These are phyloP conservation scores for Gaertneriomyces sp. DNA, from an alignment of 192 early-diverging fungal species.

Conservation along the genomic window DNA sequence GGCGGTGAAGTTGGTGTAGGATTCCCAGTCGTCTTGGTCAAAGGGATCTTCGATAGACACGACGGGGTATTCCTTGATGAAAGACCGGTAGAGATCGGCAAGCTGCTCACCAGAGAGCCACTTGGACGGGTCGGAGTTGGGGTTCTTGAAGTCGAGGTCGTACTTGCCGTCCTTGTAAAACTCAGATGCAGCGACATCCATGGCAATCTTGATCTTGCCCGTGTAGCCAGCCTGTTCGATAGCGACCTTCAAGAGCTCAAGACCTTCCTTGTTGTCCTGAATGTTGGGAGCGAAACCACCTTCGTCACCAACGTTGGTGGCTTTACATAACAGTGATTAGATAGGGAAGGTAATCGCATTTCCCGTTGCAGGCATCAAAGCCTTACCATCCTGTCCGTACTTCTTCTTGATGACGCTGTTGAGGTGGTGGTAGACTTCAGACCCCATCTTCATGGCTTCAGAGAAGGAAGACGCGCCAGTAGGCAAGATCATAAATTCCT, in stretches of 20 bases:
- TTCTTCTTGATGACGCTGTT: slow-evolving; percentile 98
- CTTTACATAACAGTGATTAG: slow-evolving; percentile 25
- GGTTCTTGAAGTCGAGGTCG: slow-evolving; percentile 97
- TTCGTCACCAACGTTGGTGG: slow-evolving; percentile 99
- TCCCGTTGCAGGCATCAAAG: not conserved
- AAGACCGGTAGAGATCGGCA: slow-evolving; percentile 78
- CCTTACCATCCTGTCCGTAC: slow-evolving; percentile 86
- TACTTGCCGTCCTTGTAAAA: slow-evolving; percentile 97
- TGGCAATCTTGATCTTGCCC: slow-evolving; percentile 93
- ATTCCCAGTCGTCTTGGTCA: slow-evolving; percentile 98
- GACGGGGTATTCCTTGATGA: slow-evolving; percentile 79
- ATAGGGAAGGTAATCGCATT: not conserved
- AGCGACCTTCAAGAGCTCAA: slow-evolving; percentile 83
- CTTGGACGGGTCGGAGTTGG: slow-evolving; percentile 72
- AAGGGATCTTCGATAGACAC: slow-evolving; percentile 98
- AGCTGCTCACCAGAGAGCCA: slow-evolving; percentile 74
- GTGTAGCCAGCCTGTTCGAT: slow-evolving; percentile 95
- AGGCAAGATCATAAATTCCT: slow-evolving; percentile 99
- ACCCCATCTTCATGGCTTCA: slow-evolving; percentile 97
- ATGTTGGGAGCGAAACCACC: slow-evolving; percentile 99
- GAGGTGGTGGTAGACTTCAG: slow-evolving; percentile 94
- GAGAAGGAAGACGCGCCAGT: slow-evolving; percentile 88
- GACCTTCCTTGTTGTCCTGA: slow-evolving; percentile 93
- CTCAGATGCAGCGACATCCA: slow-evolving; percentile 97
- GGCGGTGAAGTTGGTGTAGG: slow-evolving; percentile 77